Base-by-base conservation (phyloP, 306 rosid species). In the Corylus americana region DNA sequence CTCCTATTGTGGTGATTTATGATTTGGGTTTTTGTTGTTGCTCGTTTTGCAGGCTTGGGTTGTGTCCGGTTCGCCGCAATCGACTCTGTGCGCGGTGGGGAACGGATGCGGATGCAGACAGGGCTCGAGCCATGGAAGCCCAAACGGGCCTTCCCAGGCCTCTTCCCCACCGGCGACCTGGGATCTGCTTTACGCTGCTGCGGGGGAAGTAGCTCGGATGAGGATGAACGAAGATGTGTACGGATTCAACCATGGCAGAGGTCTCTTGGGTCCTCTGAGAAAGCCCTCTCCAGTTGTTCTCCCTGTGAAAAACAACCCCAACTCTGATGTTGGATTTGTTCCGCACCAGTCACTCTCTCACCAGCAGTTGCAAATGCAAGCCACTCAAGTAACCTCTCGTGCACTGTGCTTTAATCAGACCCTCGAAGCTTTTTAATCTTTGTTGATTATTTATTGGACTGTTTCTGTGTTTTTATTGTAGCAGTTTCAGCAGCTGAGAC, bases 121-220 rank as follows among this genome's bases (percentile, higher is more conserved):
- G 6, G 89, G 82, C n/a, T 88, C 88, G 12, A 89, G 88, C 78
- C 86, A 86, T 0, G 95, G 91, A 31, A 90, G 91, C 62, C 89
- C 93, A 0, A 91, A 84, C 71, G 78, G 86, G 22, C 77, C 76
- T 50, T 90, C 80, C 22, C 76, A 45, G 31, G 29, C 29, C 10
- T 42, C 77, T 1, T 80, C 90, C 0, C 83, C 84, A 16, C 79
- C 82, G 75, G 75, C 88, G 16, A 89, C 91, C 3, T 88, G 81
- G 86, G 92, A 94, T 87, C 89, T 94, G 59, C 88, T 94, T 35
- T 84, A 75, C 20, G 93, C 97, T 25, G 94, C 92, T 9, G 97
- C 93, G 25, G 94, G 88, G 35, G 89, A 90, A 59, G 89, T 89
- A 0, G 97, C 88, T 42, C 85, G 82, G 87, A 87, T 89, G 92